phyloP scores from a whole-genome alignment of 1,284 basidiomycete species.

The Stereum hirsutum region DNA sequence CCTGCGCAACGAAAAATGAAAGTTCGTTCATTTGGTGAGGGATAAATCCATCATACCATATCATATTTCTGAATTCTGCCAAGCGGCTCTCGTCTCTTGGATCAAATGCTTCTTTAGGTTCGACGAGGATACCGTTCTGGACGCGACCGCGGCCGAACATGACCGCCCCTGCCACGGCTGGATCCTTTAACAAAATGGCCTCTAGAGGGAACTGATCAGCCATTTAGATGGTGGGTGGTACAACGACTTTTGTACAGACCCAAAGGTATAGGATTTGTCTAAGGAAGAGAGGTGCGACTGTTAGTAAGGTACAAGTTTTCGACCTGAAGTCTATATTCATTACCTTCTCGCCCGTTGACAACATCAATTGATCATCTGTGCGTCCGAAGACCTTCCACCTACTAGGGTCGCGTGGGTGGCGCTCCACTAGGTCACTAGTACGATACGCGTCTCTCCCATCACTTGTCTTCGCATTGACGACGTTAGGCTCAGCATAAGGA shows the following conservation, averaged over 20 bases:
- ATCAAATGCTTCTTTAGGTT: constrained; percentile 15
- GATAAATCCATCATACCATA: constrained; percentile 17
- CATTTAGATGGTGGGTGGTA: neutral
- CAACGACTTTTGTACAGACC: constrained; percentile 1
- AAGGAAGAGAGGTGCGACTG: neutral
- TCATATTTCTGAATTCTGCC: constrained; percentile 17
- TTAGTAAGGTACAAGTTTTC: neutral
- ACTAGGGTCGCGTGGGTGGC: constrained; percentile 29
- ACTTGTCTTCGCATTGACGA: too few relatives aligned
- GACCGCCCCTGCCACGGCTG: constrained; percentile 16
- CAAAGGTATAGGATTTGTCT: constrained; percentile 18
- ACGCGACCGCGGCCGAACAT: constrained; percentile 30
- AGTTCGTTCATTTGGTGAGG: neutral
- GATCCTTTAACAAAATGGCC: constrained; percentile 15
- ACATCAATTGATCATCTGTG: constrained; percentile 34
- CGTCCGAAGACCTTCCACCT: constrained; percentile 32
- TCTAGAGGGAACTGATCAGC: constrained; percentile 6
- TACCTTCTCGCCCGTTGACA: constrained; percentile 34
- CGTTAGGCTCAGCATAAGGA: too few relatives aligned
- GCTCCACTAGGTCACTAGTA: constrained; percentile 28
- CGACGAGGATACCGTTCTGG: constrained; percentile 25
- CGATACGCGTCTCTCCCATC: constrained; percentile 16
- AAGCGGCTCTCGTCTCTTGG: constrained; percentile 13
- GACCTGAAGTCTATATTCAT: constrained; percentile 14
- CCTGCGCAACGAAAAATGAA: constrained; percentile 14